Conservation (phyloP, 2,329 filamentous ascomycete genomes). For the Whalleya microplaca region DNA sequence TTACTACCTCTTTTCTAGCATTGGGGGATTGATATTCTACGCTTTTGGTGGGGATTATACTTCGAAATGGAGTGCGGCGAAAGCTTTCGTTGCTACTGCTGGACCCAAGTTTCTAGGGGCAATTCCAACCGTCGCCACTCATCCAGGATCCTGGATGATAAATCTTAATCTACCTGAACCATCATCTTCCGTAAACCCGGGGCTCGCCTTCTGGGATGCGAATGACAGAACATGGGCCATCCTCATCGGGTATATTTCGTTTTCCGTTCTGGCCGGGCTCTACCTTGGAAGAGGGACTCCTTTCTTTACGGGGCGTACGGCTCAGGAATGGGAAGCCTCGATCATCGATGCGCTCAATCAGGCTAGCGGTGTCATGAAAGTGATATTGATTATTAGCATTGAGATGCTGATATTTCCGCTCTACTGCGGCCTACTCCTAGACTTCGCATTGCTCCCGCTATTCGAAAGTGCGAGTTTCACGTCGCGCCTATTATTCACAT, state of each 20-base stretch:
- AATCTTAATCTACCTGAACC: conserved; percentile 52
- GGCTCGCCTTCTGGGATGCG: conserved; percentile 68
- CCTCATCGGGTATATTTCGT: conserved; percentile 76
- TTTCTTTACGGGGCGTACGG: conserved; percentile 60
- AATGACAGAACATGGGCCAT: conserved; percentile 73
- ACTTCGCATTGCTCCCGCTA: conserved; percentile 84
- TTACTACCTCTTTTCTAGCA: conserved; percentile 41
- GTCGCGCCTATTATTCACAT: conserved; percentile 78
- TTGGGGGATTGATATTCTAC: conserved; percentile 47
- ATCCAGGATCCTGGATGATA: conserved; percentile 62
- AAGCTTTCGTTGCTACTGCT: conserved; percentile 23
- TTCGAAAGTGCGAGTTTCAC: conserved; percentile 81
- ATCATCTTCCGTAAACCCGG: conserved; percentile 51
- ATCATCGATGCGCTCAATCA: conserved; percentile 85
- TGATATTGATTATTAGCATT: conserved; percentile 97
- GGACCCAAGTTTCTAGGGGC: conserved; percentile 32
- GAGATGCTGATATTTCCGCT: conserved; percentile 98
- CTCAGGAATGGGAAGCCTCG: conserved; percentile 72
- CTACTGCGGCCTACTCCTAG: conserved; percentile 91
- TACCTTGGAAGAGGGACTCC: conserved; percentile 78
- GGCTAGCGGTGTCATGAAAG: conserved; percentile 95
- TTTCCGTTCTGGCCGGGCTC: conserved; percentile 73
- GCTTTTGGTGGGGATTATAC: conserved; percentile 49
- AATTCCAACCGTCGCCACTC: conserved; percentile 43
- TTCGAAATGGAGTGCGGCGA: conserved; percentile 33